Evolutionary conservation across 2,329 filamentous ascomycete species (phyloP), one percentile per base, ranked within the genome.

Genomic region (Aphanocladium album): DNA sequence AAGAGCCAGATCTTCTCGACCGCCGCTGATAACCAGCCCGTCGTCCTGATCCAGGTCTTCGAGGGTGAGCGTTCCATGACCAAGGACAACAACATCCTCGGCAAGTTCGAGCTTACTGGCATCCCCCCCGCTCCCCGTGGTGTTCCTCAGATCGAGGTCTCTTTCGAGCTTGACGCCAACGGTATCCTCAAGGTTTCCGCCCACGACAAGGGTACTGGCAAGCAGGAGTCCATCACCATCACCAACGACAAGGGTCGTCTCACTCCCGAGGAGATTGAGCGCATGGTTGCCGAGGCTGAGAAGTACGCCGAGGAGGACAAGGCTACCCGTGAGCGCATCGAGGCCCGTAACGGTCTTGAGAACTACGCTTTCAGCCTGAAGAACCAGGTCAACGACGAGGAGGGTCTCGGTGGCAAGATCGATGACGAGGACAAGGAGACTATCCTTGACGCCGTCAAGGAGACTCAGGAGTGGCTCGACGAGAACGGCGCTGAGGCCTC

Each of bases 201-300:
- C 67, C 88, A 90, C 72, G 95, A 99, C 80, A 98, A 98, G 89
- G 95, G 93, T 75, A 97, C 93, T 71, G 95, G 95, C 78, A 97
- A 98, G 86, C 87, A 85, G 65, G 92, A 99, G 84, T 92, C 89
- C 65, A 98, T 99, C 77, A 98, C 95, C 70, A 99, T 99, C 76
- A 98, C 90, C 81, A 98, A 99, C 82, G 95, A 99, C 82, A 98
- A 98, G 88, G 95, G 95, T 68, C 93, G 95, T 76, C 89, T 99
- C 57, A 92, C 89, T 70, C 89, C 89, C 72, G 95, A 99, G 69
- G 95, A 99, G 79, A 99, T 99, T 70, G 93, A 98, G 78, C 95
- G 95, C 78, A 99, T 99, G 95, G 92, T 99, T 66, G 88, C 89
- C 69, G 95, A 99, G 80, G 95, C 95, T 64, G 95, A 98, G 87